Conservation (phyloP, 2,329 filamentous ascomycete genomes). For the Penicillium italicum region DNA sequence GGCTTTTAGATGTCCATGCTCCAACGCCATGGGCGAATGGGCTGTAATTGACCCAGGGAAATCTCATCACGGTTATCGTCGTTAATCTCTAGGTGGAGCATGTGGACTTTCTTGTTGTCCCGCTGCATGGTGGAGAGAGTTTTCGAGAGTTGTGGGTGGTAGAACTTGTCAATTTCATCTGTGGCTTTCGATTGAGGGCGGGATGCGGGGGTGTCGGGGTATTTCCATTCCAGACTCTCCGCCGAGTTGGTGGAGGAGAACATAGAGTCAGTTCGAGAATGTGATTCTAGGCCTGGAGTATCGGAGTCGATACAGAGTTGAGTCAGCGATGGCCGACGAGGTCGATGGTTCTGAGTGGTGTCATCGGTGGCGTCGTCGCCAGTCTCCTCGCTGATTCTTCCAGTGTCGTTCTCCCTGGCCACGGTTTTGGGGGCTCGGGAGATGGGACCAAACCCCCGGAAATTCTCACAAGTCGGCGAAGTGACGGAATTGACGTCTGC, state of each 20-base stretch:
- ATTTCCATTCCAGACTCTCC: conserved; percentile 27
- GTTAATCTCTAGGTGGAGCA: conserved; percentile 38
- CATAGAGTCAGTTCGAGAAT: conserved; percentile 34
- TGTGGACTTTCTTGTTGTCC: conserved; percentile 34
- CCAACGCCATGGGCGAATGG: conserved; percentile 41
- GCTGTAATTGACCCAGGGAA: conserved; percentile 32
- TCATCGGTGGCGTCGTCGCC: conserved; percentile 10
- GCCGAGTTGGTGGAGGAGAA: conserved; percentile 29
- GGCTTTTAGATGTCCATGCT: conserved; percentile 42
- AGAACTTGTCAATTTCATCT: conserved; percentile 29
- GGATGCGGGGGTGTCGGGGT: conserved; percentile 36
- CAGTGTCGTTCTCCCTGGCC: neutral
- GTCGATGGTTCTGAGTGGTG: conserved; percentile 10
- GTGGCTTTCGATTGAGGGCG: conserved; percentile 38
- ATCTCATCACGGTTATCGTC: conserved; percentile 31
- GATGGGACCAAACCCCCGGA: conserved; percentile 6
- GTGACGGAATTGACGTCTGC: conserved; percentile 41
- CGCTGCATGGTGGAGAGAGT: conserved; percentile 32
- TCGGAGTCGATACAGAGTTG: conserved; percentile 14
- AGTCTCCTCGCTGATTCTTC: conserved; percentile 5
- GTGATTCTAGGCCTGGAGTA: conserved; percentile 10
- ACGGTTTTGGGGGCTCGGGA: conserved; percentile 8
- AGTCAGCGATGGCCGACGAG: conserved; percentile 20
- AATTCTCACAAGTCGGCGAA: conserved; percentile 22
- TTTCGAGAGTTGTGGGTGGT: conserved; percentile 32